Percentiles rank a stretch among this genome's conserved stretches.
phyloP scores from a whole-genome alignment of 257 asterid genomes.

The Petrea volubilis region DNA sequence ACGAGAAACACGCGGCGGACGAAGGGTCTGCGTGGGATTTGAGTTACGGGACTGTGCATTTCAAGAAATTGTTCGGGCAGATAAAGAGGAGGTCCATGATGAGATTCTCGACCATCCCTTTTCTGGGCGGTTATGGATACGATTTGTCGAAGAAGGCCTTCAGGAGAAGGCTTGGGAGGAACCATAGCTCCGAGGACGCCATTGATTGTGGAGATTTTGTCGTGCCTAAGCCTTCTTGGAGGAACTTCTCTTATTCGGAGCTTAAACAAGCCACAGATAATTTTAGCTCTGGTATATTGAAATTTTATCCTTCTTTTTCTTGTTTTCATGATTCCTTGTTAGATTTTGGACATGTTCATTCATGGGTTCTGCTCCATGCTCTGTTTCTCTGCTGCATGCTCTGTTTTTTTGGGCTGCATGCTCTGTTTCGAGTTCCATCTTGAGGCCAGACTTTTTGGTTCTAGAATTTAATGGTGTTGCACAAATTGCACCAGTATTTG shows the following conservation, averaged over 20 bases:
- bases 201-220: constrained; percentile 52
- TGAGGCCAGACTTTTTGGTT: too few species aligned
- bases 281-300: constrained; percentile 55
- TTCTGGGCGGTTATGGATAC: constrained; percentile 46
- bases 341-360: not conserved
- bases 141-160: constrained; percentile 43
- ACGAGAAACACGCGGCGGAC: constrained; percentile 24
- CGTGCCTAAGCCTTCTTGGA: constrained; percentile 83
- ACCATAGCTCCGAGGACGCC: constrained; percentile 54
- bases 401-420: too few species aligned
- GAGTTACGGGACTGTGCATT: constrained; percentile 39
- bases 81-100: constrained; percentile 50
- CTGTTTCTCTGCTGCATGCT: too few species aligned
- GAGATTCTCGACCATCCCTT: constrained; percentile 43
- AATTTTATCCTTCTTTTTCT: not conserved
- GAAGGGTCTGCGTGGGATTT: constrained; percentile 29
- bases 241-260: constrained; percentile 53
- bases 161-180: constrained; percentile 51
- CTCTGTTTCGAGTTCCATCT: too few species aligned
- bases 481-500: not conserved
- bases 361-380: not conserved
- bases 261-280: constrained; percentile 66
- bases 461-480: too few species aligned
- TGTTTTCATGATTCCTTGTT: not conserved
- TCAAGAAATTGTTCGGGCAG: constrained; percentile 62